Evolutionary conservation across 2,329 filamentous ascomycete species (phyloP).

Genomic region (Curvularia verruculosa): DNA sequence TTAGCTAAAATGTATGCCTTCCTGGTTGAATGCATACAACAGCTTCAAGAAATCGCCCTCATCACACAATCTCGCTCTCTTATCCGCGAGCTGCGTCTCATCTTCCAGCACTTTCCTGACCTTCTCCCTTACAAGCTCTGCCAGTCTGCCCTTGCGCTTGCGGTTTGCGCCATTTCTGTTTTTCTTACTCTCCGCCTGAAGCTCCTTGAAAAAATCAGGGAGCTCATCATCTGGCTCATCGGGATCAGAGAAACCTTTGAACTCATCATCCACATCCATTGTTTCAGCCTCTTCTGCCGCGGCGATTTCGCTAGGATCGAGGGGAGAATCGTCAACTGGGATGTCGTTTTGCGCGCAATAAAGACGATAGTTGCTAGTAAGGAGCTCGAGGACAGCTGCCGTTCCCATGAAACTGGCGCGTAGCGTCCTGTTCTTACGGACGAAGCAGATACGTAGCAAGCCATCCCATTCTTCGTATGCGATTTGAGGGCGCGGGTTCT

Average conservation of each 20-base stretch:
- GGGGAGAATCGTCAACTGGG: slow-evolving; percentile 67
- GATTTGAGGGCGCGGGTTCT: slow-evolving; percentile 83
- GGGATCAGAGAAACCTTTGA: slow-evolving; percentile 58
- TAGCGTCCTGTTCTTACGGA: slow-evolving; percentile 89
- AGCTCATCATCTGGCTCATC: slow-evolving; percentile 70
- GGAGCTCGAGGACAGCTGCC: slow-evolving; percentile 77
- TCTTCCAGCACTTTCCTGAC: slow-evolving; percentile 83
- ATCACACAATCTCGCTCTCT: slow-evolving; percentile 83
- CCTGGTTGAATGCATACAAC: slow-evolving; percentile 83
- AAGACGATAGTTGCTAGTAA: slow-evolving; percentile 87
- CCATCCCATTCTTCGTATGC: slow-evolving; percentile 97
- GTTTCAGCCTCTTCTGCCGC: slow-evolving; percentile 53
- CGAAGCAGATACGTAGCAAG: slow-evolving; percentile 79
- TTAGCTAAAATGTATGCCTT: slow-evolving; percentile 88
- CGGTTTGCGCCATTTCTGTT: slow-evolving; percentile 58
- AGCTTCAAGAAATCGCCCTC: slow-evolving; percentile 90
- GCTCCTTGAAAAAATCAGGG: slow-evolving; percentile 84
- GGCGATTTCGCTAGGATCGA: slow-evolving; percentile 34
- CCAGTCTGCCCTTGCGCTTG: slow-evolving; percentile 79
- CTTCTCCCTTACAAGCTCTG: slow-evolving; percentile 83
- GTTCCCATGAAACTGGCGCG: slow-evolving; percentile 81
- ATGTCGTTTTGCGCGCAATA: slow-evolving; percentile 90
- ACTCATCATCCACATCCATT: slow-evolving; percentile 59
- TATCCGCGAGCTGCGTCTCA: slow-evolving; percentile 79
- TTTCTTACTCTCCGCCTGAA: slow-evolving; percentile 51